phyloP scores from a whole-genome alignment of 2,329 filamentous ascomycete species.

The Lasiodiplodia sp. region DNA sequence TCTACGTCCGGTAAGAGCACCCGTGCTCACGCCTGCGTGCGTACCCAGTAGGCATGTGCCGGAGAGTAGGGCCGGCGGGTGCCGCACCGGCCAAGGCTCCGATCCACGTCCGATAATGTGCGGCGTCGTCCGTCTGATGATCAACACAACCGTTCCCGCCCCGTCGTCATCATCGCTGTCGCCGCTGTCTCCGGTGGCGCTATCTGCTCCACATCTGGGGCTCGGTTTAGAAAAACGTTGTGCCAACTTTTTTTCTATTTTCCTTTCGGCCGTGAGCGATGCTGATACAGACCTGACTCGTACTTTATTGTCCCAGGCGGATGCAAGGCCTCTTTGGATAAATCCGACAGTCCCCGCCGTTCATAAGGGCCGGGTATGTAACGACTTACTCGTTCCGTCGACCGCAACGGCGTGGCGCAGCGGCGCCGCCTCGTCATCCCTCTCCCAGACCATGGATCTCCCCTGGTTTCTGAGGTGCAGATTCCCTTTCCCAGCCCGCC shows the following conservation, averaged over 20 bases:
- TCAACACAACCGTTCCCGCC: not conserved
- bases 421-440: not conserved
- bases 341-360: not conserved
- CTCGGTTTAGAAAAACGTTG: not conserved
- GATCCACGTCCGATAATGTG: not conserved
- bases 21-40: not conserved
- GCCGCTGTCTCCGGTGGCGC: not conserved
- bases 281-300: not conserved
- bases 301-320: not conserved
- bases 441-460: not conserved
- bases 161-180: not conserved
- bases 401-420: not conserved
- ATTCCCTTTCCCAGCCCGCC: constrained; percentile 4
- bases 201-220: not conserved
- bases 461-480: not conserved
- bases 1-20: constrained; percentile 20
- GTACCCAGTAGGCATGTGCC: not conserved
- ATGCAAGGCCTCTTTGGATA: not conserved
- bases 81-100: not conserved
- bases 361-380: not conserved
- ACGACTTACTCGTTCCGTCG: not conserved
- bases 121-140: constrained; percentile 14
- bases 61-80: not conserved
- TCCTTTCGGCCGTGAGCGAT: not conserved
- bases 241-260: not conserved